Evolutionary conservation across 1,284 basidiomycete species (phyloP).

Genomic region (Jaminaea rosea): DNA sequence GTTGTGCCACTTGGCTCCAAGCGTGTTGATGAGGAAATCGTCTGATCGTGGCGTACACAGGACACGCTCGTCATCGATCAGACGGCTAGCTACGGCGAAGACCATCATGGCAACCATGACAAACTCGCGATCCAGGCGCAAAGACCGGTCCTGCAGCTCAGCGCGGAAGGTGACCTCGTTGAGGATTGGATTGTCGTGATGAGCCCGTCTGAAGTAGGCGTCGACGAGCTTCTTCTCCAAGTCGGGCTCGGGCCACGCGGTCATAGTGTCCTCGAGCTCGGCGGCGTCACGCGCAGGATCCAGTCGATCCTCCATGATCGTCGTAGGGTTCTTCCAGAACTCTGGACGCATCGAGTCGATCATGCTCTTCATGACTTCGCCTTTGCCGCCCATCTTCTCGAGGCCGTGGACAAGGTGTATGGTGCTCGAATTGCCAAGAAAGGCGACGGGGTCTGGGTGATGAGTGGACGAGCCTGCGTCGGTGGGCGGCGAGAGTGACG

Average conservation of each 20-base stretch:
- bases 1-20: not conserved
- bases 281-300: too few relatives aligned
- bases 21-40: not conserved
- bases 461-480: not conserved
- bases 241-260: slow-evolving; percentile 25
- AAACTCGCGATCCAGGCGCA: slow-evolving; percentile 22
- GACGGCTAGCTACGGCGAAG: slow-evolving; percentile 25
- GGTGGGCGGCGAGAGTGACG: too few relatives aligned
- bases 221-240: slow-evolving; percentile 22
- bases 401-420: slow-evolving; percentile 28
- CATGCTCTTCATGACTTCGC: slow-evolving; percentile 2
- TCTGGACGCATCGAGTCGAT: slow-evolving; percentile 9
- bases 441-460: slow-evolving; percentile 10
- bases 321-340: slow-evolving; percentile 17
- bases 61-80: slow-evolving; percentile 13
- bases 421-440: slow-evolving; percentile 31
- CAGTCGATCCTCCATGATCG: too few relatives aligned
- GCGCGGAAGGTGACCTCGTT: slow-evolving; percentile 25
- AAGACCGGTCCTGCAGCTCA: slow-evolving; percentile 13
- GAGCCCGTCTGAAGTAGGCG: slow-evolving; percentile 24
- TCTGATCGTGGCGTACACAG: not conserved
- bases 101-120: slow-evolving; percentile 17
- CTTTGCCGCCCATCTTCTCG: slow-evolving; percentile 18
- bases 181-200: slow-evolving; percentile 27
- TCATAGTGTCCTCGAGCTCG: too few relatives aligned